Percentiles rank a stretch among this genome's conserved stretches.
phyloP scores from a whole-genome alignment of 345 rosid species.

The Aurinia saxatilis region DNA sequence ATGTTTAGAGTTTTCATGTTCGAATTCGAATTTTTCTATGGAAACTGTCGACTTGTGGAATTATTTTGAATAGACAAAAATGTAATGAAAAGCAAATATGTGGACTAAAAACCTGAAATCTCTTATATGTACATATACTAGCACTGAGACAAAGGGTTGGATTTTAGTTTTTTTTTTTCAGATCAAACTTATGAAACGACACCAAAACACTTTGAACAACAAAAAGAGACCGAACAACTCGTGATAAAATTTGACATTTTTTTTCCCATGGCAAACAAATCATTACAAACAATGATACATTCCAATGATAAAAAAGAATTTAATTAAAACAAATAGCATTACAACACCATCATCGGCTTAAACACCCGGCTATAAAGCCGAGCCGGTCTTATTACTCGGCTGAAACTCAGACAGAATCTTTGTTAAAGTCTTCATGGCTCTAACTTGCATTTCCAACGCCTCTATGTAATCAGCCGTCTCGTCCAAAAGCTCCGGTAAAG shows the following conservation, averaged over 20 bases:
- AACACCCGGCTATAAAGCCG: conserved; percentile 6
- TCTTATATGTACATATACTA: too few relatives aligned
- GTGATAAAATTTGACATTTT: conserved; percentile 3
- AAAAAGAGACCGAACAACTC: neutral
- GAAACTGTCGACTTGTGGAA: too few relatives aligned
- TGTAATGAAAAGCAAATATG: neutral
- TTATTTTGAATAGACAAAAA: neutral
- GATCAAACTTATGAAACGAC: neutral
- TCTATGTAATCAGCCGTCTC: conserved; percentile 93
- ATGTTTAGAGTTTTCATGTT: neutral
- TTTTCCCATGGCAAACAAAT: neutral
- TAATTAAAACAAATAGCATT: conserved; percentile 4
- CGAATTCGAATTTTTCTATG: neutral
- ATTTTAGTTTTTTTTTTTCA: too few relatives aligned
- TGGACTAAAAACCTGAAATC: neutral
- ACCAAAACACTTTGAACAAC: neutral
- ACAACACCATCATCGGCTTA: conserved; percentile 16
- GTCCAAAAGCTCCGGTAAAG: conserved; percentile 78
- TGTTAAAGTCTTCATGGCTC: conserved; percentile 76
- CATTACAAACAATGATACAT: conserved; percentile 12
- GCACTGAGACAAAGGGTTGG: neutral
- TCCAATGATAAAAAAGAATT: conserved; percentile 7
- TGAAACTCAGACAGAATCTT: conserved; percentile 30
- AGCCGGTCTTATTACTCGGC: conserved; percentile 10
- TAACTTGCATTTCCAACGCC: conserved; percentile 95